phyloP scores from a whole-genome alignment of 805 yeast genomes.

The Teunomyces stri region DNA sequence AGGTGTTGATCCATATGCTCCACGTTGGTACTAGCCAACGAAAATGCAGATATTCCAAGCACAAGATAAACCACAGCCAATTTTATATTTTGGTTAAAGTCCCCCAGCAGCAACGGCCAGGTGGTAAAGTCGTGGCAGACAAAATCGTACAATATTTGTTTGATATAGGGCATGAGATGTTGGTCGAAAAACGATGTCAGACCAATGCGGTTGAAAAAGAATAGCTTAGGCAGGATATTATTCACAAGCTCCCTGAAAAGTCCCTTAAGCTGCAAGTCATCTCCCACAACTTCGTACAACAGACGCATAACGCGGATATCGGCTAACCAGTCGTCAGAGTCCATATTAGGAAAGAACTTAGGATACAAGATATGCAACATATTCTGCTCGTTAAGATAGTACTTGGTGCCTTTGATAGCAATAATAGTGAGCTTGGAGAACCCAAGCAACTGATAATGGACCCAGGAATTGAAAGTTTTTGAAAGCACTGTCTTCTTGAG shows the following conservation, averaged over 20 bases:
- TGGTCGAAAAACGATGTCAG: slow-evolving; percentile 26
- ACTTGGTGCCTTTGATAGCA: slow-evolving; percentile 41
- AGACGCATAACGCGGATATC: slow-evolving; percentile 15
- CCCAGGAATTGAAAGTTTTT: slow-evolving; percentile 28
- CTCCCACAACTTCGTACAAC: slow-evolving; percentile 13
- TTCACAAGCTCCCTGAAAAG: slow-evolving; percentile 18
- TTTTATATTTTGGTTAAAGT: slow-evolving; percentile 17
- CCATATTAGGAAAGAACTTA: slow-evolving; percentile 41
- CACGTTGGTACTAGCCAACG: slow-evolving; percentile 6
- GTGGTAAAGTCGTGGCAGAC: slow-evolving; percentile 21
- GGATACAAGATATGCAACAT: slow-evolving; percentile 45
- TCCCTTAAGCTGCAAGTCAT: slow-evolving; percentile 16
- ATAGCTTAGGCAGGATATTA: slow-evolving; percentile 16
- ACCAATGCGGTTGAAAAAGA: slow-evolving; percentile 27
- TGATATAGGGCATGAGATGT: slow-evolving; percentile 28
- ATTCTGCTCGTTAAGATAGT: slow-evolving; percentile 39
- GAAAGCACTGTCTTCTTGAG: slow-evolving; percentile 13
- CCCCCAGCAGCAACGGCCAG: slow-evolving; percentile 1
- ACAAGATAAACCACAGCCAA: slow-evolving; percentile 22
- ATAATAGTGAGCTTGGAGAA: slow-evolving; percentile 38
- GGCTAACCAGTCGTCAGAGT: slow-evolving; percentile 41
- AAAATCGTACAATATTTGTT: slow-evolving; percentile 29
- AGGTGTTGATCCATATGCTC: slow-evolving; percentile 21
- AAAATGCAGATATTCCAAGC: slow-evolving; percentile 23
- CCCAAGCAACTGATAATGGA: slow-evolving; percentile 33